phyloP scores from a whole-genome alignment of 1,284 basidiomycete genomes.

The Amylostereum areolatum region DNA sequence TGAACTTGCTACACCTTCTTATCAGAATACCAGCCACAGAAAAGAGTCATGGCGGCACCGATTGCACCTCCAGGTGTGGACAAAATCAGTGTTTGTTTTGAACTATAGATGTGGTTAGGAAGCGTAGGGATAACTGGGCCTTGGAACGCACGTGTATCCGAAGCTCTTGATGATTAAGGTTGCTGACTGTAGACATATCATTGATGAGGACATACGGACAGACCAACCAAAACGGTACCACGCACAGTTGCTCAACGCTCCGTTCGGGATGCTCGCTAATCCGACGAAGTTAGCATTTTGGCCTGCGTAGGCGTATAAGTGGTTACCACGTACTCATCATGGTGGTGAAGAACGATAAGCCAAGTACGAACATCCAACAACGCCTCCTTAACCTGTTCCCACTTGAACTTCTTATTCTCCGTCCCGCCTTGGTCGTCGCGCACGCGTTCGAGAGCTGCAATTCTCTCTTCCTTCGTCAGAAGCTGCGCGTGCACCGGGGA shows the following conservation, averaged over 20 bases:
- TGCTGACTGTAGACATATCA: slow-evolving; percentile 37
- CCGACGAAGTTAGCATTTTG: background rate
- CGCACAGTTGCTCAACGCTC: slow-evolving; percentile 59
- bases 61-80: slow-evolving; percentile 55
- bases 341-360: slow-evolving; percentile 56
- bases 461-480: slow-evolving; percentile 52
- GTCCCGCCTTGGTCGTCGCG: slow-evolving; percentile 62
- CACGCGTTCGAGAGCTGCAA: slow-evolving; percentile 63
- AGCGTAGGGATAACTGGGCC: background rate
- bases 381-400: slow-evolving; percentile 52
- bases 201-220: background rate
- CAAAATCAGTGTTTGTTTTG: slow-evolving; percentile 57
- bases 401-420: slow-evolving; percentile 56
- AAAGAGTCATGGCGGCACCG: slow-evolving; percentile 39
- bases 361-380: slow-evolving; percentile 56
- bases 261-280: slow-evolving; percentile 58
- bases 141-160: slow-evolving; percentile 50
- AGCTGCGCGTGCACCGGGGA: slow-evolving; percentile 57
- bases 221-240: slow-evolving; percentile 2
- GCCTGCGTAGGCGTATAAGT: background rate
- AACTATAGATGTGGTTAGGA: slow-evolving; percentile 25
- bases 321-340: slow-evolving; percentile 42
- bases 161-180: slow-evolving; percentile 58
- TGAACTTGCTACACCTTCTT: slow-evolving; percentile 35
- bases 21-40: slow-evolving; percentile 62